Evolutionary conservation across 2,329 filamentous ascomycete species (phyloP), one percentile per base, ranked within the genome.

Genomic region (Arachnomyces sp.): DNA sequence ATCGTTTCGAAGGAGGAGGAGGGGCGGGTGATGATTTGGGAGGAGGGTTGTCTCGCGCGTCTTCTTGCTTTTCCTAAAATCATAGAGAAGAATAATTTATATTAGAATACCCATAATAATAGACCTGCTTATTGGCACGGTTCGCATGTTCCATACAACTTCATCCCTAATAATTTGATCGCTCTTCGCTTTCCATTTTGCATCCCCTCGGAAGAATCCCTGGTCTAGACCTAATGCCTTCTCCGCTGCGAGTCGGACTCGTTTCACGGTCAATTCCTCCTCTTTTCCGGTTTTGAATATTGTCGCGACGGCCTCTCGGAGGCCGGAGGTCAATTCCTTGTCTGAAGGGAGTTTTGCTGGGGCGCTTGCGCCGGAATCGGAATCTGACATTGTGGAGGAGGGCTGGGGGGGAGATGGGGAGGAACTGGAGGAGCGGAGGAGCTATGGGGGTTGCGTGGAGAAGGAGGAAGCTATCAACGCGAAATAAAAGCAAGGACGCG

Each of bases 211-310:
- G 49, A 79, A 70, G 50, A 77, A 80, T 2, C 67, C 74, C 4
- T 61, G 59, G 6, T 68, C 61, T 15, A 81, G 58, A 25, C 64
- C 66, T 8, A 81, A 56, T 36, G 67, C 56, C 42, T 68, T 58
- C 53, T 79, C 76, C 3, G 69, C 70, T 16, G 66, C 66, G 20
- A 63, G 52, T 36, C 77, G 72, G 37, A 79, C 70, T 40, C 66
- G 65, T 46, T 76, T 79, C 38, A 79, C 65, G 0, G 77, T 79
- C 45, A 79, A 57, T 37, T 76, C 67, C 4, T 76, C 69, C 25
- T 59, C 55, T 14, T 73, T 64, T 6, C 60, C 63, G 1, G 53
- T 49, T 18, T 54, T 51, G 49, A 55, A 63, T 35, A 64, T 52
- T n/a, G 49, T 46, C 11, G 53, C 53, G 25, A 67, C 64, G 11